Evolutionary conservation across 352 stramenopile species (phyloP).

Genomic region (Pythium monospermum): DNA sequence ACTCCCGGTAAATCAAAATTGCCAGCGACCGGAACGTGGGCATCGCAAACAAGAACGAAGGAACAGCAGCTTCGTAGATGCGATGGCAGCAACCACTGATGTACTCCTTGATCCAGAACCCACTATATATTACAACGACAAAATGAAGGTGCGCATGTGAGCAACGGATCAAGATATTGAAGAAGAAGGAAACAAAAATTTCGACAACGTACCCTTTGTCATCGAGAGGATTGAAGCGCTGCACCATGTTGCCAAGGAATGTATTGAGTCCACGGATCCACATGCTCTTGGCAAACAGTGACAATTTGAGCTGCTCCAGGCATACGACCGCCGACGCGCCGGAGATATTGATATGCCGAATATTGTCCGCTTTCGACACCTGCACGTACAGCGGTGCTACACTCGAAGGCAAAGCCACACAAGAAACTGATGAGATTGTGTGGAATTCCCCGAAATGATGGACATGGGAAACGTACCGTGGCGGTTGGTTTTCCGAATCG

Average conservation of each 20-base stretch:
- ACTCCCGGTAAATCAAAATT: constrained; percentile 62
- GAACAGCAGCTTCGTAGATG: constrained; percentile 53
- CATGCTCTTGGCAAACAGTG: constrained; percentile 66
- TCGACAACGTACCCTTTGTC: constrained; percentile 32
- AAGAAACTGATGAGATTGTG: background rate
- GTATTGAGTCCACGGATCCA: constrained; percentile 69
- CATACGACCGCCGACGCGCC: constrained; percentile 67
- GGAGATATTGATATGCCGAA: constrained; percentile 67
- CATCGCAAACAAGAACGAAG: constrained; percentile 46
- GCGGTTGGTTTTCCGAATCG: constrained; percentile 72
- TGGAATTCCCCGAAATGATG: background rate
- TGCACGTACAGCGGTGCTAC: constrained; percentile 66
- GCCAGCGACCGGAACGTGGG: constrained; percentile 43
- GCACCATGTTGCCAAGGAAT: constrained; percentile 73
- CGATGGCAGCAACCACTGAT: constrained; percentile 46
- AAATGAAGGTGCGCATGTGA: background rate
- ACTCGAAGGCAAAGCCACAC: too few species aligned
- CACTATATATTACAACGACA: constrained; percentile 16
- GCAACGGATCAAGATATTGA: background rate
- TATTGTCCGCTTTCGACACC: constrained; percentile 73
- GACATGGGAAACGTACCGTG: constrained; percentile 28
- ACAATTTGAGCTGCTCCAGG: constrained; percentile 66
- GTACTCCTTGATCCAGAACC: constrained; percentile 64
- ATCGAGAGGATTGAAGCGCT: constrained; percentile 39
- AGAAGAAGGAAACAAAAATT: background rate